Evolutionary conservation across 495 filamentous ascomycete genomes (phyloP), one percentile per base, ranked within the genome.

Genomic region (Aspergillus carlsbadensis): DNA sequence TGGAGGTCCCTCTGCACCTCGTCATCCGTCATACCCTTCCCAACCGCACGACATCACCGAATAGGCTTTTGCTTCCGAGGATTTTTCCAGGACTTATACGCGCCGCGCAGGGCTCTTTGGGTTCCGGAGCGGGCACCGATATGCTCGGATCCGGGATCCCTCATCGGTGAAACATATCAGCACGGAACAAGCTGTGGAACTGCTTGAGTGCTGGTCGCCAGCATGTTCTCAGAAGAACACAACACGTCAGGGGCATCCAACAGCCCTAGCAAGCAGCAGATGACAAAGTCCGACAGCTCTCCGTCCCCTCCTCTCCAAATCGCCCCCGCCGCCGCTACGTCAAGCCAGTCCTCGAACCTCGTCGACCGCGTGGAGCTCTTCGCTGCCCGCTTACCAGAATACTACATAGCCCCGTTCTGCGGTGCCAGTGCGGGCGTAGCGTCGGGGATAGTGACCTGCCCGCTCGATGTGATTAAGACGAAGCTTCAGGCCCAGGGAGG

Each of bases 391-490:
- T 58, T 85, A 5, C 83, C 85, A 13, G 72, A 76, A 33, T 69
- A 70, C 15, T 80, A 72, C 46, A 72, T 88, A 31, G 77, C 84
- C 65, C 80, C 89, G 41, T 77, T 97, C 39, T 84, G 91, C 35
- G 94, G 94, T 41, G 95, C 91, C 10, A 78, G 87, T 35, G 93
- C 92, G 47, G 94, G 94, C 51, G 87, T 96, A 58, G 89, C 88
- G 5, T 96, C 92, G 5, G 94, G 94, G 7, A 83, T 98, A 37
- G 91, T 97, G 59, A 98, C 94, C 40, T 99, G 94, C 67, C 94
- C 94, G 17, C 83, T 99, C 51, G 94, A 99, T 79, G 94, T 99
- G 48, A 98, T 99, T 66, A 99, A 99, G 76, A 99, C 94, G 42
- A 97, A 96, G 69, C 72, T 99, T 48, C 94, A 99, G 70, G 95